Base-by-base conservation (phyloP, 2,329 filamentous ascomycete species). In the Aureobasidium namibiae region DNA sequence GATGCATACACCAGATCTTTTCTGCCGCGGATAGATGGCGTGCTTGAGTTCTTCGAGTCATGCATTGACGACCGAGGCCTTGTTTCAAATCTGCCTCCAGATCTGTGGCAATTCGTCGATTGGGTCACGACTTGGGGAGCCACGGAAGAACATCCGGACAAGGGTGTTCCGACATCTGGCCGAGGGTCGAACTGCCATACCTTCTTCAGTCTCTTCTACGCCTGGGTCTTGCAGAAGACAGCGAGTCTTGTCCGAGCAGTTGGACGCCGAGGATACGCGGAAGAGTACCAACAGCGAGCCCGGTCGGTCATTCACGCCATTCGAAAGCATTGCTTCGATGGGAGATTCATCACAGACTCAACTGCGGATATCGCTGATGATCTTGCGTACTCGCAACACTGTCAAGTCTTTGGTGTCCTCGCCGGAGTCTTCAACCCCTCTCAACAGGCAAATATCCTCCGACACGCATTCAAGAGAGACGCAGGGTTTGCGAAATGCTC, bases 391-490 rank as follows among this genome's bases (percentile, higher is more conserved):
- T 72, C 68, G n/a, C 68, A 75, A 44, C 72, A 74, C 44, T 70
- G 66, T 49, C 73, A 75, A 36, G 67, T 73, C 2, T 75, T 69
- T 59, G 73, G 67, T 0, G 67, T 75, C 0, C 65, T 75, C 0
- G 67, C 61, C 13, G 72, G 72, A 5, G 71, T 68, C 1, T 10
- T 41, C 4, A n/a, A 68, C 67, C 3, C 34, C 59, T 13, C 16
- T 13, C 11, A 36, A 13, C 34, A 36, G 34, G 34, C 34, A 36
- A 36, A 9, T 2, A 2, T 36, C 4, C 34, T 36, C 16, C 34
- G 34, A 36, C 34, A 13, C 11, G 34, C 34, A 9, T 36, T 36
- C 0, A 50, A 54, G 0, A 64, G 69, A 3, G 34, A 52, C 2
- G 59, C 48, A 1, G 65, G 66, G 10, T 58, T 61, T 39, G 61